A percentile compares a stretch with the other conserved stretches of the same genome.
Conservation (phyloP, 495 filamentous ascomycete species). For the Echria macrotheca region DNA sequence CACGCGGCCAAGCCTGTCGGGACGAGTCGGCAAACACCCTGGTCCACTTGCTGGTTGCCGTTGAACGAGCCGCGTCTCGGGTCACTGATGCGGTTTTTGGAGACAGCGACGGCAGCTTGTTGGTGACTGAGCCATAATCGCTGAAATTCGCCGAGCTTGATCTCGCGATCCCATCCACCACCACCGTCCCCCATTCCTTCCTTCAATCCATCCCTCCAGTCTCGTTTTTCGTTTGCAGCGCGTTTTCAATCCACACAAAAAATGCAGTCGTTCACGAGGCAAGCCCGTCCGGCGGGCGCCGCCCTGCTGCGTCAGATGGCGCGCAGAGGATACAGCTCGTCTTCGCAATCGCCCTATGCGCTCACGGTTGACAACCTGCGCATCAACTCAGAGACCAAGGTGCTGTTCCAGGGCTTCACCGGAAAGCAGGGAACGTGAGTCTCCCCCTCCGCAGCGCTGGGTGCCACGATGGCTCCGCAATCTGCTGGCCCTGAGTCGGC, state of each 20-base stretch:
- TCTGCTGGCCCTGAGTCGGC: too few relatives aligned
- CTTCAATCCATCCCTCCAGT: not conserved
- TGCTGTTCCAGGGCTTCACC: conserved; percentile 96
- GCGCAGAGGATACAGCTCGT: conserved; percentile 64
- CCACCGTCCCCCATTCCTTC: not conserved
- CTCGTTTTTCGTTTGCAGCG: not conserved
- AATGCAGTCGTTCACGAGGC: conserved; percentile 47
- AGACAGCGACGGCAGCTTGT: not conserved
- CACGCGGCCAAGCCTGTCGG: too few relatives aligned
- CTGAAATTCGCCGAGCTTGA: not conserved
- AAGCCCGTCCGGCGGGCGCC: conserved; percentile 40
- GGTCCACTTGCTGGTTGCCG: too few relatives aligned
- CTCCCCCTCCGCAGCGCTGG: too few relatives aligned
- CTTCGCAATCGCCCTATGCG: conserved; percentile 66
- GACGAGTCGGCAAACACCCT: too few relatives aligned
- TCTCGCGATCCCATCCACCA: not conserved
- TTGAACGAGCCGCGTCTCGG: not conserved
- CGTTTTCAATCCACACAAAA: conserved; percentile 9
- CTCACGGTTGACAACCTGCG: conserved; percentile 84
- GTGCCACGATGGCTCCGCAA: too few relatives aligned
- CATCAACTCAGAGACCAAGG: conserved; percentile 86
- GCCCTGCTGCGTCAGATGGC: conserved; percentile 42
- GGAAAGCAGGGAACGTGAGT: conserved; percentile 98
- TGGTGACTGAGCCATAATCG: not conserved
- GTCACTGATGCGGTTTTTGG: not conserved